These are phyloP conservation scores for Cladorrhinum samala DNA, from an alignment of 495 filamentous ascomycete species.

Conservation along the genomic window DNA sequence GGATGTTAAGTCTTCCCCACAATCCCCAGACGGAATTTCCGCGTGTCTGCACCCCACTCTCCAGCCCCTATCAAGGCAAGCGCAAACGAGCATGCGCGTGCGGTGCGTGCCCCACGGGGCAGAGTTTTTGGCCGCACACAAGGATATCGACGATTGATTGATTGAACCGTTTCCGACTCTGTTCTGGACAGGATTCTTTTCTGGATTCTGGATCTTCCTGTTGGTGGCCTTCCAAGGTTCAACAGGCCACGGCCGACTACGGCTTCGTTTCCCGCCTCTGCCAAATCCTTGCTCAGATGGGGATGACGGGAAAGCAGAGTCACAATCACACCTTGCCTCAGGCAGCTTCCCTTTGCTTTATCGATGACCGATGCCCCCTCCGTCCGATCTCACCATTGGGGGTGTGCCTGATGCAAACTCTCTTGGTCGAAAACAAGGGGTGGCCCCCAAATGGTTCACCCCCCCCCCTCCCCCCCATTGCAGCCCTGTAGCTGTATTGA, in stretches of 20 bases:
- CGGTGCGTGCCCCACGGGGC: conserved; percentile 14
- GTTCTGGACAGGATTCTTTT: not conserved
- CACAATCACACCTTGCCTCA: too few species aligned
- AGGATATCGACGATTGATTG: not conserved
- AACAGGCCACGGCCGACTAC: not conserved
- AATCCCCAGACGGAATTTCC: conserved; percentile 15
- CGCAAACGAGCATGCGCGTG: too few species aligned
- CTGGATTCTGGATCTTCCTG: too few species aligned
- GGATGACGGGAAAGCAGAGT: too few species aligned
- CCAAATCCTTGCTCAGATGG: not conserved
- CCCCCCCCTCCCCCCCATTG: too few species aligned
- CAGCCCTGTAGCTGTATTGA: conserved; percentile 4
- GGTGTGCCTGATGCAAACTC: conserved; percentile 1
- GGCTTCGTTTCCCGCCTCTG: not conserved
- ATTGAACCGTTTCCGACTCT: not conserved
- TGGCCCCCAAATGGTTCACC: conserved; percentile 7
- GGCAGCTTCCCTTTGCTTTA: too few species aligned
- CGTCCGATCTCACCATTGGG: conserved; percentile 7
- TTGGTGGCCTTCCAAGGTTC: too few species aligned
- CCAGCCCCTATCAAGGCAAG: conserved; percentile 3
- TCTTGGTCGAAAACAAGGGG: not conserved
- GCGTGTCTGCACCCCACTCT: conserved; percentile 1
- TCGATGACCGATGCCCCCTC: too few species aligned
- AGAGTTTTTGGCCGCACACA: not conserved
- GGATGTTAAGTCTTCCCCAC: conserved; percentile 10